Conservation (phyloP, 2,329 filamentous ascomycete species). For the Diaporthe batatas region DNA sequence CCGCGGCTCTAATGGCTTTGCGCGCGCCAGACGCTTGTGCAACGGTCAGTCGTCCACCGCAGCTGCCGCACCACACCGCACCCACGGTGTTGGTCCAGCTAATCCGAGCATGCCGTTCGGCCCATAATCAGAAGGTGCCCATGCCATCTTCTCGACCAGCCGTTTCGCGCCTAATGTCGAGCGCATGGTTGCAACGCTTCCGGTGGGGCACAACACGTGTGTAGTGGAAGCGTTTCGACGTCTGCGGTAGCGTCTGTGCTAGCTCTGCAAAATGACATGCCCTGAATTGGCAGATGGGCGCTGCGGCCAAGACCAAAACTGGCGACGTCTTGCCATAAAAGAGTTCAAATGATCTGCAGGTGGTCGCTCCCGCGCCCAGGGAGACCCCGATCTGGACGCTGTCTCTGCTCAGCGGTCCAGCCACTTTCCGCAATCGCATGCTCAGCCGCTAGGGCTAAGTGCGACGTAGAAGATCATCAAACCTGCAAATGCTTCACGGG, state of each 20-base stretch:
- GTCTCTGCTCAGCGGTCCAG: neutral
- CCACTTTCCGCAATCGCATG: neutral
- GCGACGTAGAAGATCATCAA: constrained; percentile 21
- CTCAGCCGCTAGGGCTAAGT: neutral
- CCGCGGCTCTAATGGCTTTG: constrained; percentile 7
- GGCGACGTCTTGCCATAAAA: constrained; percentile 7
- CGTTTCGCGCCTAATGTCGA: constrained; percentile 1
- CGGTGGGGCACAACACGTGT: neutral
- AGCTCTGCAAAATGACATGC: neutral
- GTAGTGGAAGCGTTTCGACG: constrained; percentile 16
- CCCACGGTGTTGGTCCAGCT: neutral
- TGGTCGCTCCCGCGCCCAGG: constrained; percentile 14
- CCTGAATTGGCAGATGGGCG: neutral
- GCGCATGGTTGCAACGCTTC: neutral
- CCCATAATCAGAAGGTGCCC: neutral
- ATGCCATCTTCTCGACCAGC: neutral
- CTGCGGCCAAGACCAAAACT: constrained; percentile 7
- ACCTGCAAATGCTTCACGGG: constrained; percentile 12
- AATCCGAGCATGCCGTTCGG: neutral
- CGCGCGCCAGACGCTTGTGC: constrained; percentile 20
- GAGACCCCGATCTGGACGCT: constrained; percentile 21
- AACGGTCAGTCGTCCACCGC: neutral
- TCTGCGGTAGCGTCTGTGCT: constrained; percentile 5
- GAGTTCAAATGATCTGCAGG: constrained; percentile 19
- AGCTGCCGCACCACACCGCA: neutral